Percentiles rank a stretch among this genome's conserved stretches.
Conservation (phyloP, 345 rosid genomes). For the Pistacia atlantica region DNA sequence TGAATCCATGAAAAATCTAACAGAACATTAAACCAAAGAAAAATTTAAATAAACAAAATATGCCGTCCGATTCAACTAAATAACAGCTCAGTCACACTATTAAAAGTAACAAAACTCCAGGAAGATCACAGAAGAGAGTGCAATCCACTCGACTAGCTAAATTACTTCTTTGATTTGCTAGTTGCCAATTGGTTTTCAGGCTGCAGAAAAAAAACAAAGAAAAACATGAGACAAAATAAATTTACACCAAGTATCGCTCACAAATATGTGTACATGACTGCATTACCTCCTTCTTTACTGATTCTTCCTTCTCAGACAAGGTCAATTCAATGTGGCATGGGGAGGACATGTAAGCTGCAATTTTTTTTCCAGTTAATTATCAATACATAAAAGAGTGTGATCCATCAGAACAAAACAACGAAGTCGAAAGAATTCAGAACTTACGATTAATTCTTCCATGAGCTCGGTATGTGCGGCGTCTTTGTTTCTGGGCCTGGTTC, state of each 20-base stretch:
- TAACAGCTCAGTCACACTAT: conserved; percentile 25
- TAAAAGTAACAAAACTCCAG: conserved; percentile 21
- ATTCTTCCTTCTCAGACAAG: conserved; percentile 90
- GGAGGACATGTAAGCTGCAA: conserved; percentile 91
- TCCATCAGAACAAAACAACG: background rate
- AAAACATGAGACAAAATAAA: background rate
- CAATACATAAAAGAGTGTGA: too few species aligned
- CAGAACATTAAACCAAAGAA: conserved; percentile 16
- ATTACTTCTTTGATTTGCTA: conserved; percentile 72
- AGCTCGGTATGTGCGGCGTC: conserved; percentile 96
- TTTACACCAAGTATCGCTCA: background rate
- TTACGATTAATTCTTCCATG: conserved; percentile 98
- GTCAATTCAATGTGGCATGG: conserved; percentile 95
- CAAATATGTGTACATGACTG: background rate
- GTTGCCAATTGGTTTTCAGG: conserved; percentile 87
- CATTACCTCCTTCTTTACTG: conserved; percentile 92
- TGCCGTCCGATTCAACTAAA: conserved; percentile 24
- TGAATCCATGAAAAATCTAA: conserved; percentile 11
- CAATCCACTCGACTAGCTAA: background rate
- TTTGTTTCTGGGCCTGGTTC: conserved; percentile 94
- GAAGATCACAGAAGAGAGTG: background rate
- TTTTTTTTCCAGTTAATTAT: background rate
- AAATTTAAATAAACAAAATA: conserved; percentile 16
- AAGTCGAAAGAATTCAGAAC: conserved; percentile 3
- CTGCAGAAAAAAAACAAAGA: conserved; percentile 35